A percentile compares a stretch with the other conserved stretches of the same genome.
Evolutionary conservation across 345 rosid species (phyloP).

Genomic region (Syzygium aromaticum): DNA sequence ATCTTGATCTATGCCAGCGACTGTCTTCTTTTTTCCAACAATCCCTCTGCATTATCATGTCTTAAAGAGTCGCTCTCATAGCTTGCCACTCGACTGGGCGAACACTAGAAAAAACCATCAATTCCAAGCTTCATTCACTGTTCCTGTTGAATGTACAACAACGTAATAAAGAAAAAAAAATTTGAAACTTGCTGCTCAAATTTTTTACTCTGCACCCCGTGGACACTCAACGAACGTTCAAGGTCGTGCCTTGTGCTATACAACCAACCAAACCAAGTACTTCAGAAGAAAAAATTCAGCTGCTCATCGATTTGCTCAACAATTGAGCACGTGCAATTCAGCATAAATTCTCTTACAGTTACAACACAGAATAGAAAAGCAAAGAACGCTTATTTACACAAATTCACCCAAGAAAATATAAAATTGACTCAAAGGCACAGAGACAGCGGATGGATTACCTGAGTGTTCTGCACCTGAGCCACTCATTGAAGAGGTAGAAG

Average conservation of each 20-base stretch:
- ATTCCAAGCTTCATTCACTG: not conserved
- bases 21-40: constrained; percentile 26
- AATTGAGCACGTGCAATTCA: not conserved
- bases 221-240: not conserved
- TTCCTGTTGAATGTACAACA: not conserved
- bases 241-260: not conserved
- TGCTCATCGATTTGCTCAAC: not conserved
- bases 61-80: not conserved
- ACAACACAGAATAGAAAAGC: not conserved
- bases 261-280: not conserved
- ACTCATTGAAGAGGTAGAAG: constrained; percentile 4
- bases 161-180: not conserved
- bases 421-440: not conserved
- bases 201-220: not conserved
- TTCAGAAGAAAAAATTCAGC: not conserved
- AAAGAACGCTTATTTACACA: not conserved
- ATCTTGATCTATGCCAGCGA: constrained; percentile 59
- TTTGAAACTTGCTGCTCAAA: not conserved
- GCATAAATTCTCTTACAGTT: not conserved
- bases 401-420: not conserved
- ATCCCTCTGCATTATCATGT: constrained; percentile 23
- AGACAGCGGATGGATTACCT: not conserved
- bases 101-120: not conserved
- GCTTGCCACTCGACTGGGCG: not conserved
- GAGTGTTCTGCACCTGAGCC: constrained; percentile 3